Conservation (phyloP, 2,329 filamentous ascomycete species). For the Onygenales sp. region DNA sequence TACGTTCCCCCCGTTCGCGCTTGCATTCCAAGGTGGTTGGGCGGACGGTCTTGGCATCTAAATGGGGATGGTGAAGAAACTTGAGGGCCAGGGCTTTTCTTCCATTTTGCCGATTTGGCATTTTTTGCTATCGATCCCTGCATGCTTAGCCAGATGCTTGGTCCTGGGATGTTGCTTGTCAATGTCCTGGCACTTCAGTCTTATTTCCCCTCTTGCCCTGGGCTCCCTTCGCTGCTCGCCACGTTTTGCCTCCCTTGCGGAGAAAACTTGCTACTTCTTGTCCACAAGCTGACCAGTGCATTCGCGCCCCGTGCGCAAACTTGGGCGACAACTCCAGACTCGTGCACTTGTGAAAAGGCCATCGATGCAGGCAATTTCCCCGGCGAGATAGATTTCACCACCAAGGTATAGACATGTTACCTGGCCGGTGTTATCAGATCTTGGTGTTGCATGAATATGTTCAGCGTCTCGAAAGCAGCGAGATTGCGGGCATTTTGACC, state of each 20-base stretch:
- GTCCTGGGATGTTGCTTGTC: too few species aligned
- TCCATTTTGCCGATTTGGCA: too few species aligned
- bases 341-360: conserved; percentile 76
- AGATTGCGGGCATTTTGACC: neutral
- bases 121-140: too few species aligned
- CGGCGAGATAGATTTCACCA: conserved; percentile 82
- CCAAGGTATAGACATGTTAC: conserved; percentile 33
- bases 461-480: neutral
- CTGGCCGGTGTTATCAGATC: neutral
- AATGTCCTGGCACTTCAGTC: too few species aligned
- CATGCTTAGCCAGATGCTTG: too few species aligned
- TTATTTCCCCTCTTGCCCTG: too few species aligned
- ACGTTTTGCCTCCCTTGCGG: too few species aligned
- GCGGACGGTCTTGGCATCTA: too few species aligned
- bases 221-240: too few species aligned
- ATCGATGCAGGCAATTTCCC: conserved; percentile 53
- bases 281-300: neutral
- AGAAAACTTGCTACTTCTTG: conserved; percentile 1
- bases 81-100: too few species aligned
- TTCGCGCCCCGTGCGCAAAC: neutral
- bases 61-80: too few species aligned
- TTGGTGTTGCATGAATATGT: neutral
- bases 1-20: conserved; percentile 10
- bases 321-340: conserved; percentile 34
- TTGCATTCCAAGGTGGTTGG: too few species aligned